Conservation (phyloP, 2,329 filamentous ascomycete genomes). For the Diplodia sapinea region DNA sequence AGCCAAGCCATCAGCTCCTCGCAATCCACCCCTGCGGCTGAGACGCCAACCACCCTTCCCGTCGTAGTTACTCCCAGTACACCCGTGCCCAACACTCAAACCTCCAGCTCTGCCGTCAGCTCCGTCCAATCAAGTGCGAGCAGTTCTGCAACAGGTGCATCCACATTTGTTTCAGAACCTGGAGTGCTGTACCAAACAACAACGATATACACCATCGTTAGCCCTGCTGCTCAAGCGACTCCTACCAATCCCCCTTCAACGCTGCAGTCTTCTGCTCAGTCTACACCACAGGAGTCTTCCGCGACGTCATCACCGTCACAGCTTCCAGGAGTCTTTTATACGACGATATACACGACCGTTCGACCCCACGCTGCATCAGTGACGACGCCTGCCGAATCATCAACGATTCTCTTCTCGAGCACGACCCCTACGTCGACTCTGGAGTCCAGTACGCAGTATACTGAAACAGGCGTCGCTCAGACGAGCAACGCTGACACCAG, state of each 20-base stretch:
- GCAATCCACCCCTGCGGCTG: not conserved
- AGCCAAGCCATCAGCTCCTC: constrained; percentile 2
- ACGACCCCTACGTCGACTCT: constrained; percentile 12
- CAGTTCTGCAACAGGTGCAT: not conserved
- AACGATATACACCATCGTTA: constrained; percentile 15
- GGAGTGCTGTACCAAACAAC: constrained; percentile 23
- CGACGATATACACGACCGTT: constrained; percentile 43
- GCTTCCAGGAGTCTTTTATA: constrained; percentile 40
- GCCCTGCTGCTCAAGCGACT: constrained; percentile 14
- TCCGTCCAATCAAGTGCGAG: constrained; percentile 4
- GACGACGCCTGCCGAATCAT: not conserved
- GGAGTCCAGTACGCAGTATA: not conserved
- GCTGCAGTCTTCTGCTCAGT: constrained; percentile 9
- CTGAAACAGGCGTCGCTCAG: constrained; percentile 1
- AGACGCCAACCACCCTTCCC: constrained; percentile 8
- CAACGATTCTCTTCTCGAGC: constrained; percentile 13
- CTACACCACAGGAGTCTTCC: not conserved
- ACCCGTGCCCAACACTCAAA: constrained; percentile 11
- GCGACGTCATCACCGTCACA: constrained; percentile 31
- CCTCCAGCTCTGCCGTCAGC: not conserved
- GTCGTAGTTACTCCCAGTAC: constrained; percentile 4
- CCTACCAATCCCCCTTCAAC: constrained; percentile 1
- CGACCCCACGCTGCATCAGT: not conserved
- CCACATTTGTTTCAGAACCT: constrained; percentile 7
- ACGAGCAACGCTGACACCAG: constrained; percentile 4